These are phyloP conservation scores for Erodium trifolium DNA, from an alignment of 441 rosid genomes.

Conservation along the genomic window DNA sequence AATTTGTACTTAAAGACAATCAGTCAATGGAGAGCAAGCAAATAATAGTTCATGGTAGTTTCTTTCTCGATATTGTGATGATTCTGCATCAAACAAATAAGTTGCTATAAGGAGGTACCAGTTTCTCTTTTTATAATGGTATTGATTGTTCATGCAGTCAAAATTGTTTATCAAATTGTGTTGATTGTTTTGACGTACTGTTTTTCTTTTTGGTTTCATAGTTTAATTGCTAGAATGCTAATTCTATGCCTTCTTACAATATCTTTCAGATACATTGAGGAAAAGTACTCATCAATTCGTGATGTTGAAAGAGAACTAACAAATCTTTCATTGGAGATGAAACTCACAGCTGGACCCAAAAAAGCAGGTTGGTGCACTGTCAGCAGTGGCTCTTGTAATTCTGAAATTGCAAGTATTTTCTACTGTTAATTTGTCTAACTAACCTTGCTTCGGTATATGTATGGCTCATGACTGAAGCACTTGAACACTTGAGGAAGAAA, in stretches of 20 bases:
- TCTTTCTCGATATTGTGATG: neutral
- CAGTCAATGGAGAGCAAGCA: neutral
- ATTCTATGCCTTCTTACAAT: neutral
- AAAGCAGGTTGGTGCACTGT: slow-evolving; percentile 53
- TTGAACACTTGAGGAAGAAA: slow-evolving; percentile 82
- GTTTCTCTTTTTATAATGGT: neutral
- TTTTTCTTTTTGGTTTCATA: neutral
- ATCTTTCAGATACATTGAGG: slow-evolving; percentile 65
- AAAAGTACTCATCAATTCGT: slow-evolving; percentile 72
- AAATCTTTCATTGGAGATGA: slow-evolving; percentile 74
- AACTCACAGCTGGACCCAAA: slow-evolving; percentile 93
- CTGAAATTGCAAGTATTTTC: slow-evolving; percentile 6
- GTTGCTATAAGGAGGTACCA: neutral
- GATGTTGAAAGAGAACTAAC: slow-evolving; percentile 79
- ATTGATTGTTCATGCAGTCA: neutral
- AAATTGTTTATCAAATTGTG: neutral
- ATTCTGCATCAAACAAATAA: neutral
- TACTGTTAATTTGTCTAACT: slow-evolving; percentile 15
- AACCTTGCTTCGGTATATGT: slow-evolving; percentile 20
- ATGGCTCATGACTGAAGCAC: slow-evolving; percentile 38
- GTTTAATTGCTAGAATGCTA: neutral
- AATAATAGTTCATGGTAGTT: neutral
- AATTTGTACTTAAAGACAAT: neutral
- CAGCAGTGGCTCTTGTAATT: slow-evolving; percentile 4
- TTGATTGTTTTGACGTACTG: neutral